Base-by-base conservation (phyloP, 352 stramenopile species). In the Phytophthora quininea region DNA sequence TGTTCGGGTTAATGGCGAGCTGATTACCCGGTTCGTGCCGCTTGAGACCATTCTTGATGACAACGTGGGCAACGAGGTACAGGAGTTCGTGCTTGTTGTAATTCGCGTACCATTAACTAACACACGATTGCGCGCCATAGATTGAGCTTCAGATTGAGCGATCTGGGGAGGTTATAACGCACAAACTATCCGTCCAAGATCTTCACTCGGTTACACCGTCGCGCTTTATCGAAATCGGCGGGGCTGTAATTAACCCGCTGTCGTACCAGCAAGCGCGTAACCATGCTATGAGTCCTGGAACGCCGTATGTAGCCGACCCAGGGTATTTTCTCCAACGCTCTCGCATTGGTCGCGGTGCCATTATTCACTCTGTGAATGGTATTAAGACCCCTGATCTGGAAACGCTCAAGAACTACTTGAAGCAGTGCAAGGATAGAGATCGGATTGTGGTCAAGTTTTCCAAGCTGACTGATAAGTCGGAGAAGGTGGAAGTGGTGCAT, bases 191-290 rank as follows among this genome's bases (percentile, higher is more conserved):
- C 19, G 87, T 96, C 12, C 82, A 97, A 61, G 89, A 98, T 57
- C 71, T 98, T 19, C 90, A 97, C 55, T 79, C 75, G 3, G 77
- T 97, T 43, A 97, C 90, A 14, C 89, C 89, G 14, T 95, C 86
- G 2, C 74, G 77, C 1, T 97, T 96, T 54, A 74, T 98, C 43
- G 91, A 97, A 54, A 91, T 97, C 11, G 89, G 88, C 24, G 89
- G 89, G 11, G 90, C 87, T 15, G 84, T 97, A 4, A 88, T 98
- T 46, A 96, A 98, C 50, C 80, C 89, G 1, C 58, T 98, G 8
- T 97, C 89, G 33, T 97, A 97, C 55, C 88, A 97, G 50, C 89
- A 97, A 88, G 89, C 90, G 5, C 85, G 89, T 5, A 97, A 97
- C 37, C 80, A 95, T 58, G 87, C 88, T 0, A 60, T 96, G 54